phyloP scores from a whole-genome alignment of 176 grass and related monocot species.

The Musa schizocarpa region DNA sequence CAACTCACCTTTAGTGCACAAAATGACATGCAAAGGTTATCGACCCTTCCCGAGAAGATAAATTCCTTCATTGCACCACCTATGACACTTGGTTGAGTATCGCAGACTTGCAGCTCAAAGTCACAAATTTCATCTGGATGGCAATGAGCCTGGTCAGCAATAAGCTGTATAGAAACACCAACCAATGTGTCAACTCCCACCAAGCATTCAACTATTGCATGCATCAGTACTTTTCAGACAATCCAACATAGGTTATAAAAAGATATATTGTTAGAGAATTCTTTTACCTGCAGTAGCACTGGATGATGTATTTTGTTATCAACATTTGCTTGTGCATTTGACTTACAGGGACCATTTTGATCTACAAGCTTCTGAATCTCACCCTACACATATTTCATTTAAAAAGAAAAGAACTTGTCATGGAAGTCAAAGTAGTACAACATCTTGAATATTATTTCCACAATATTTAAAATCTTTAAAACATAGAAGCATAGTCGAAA shows the following conservation, averaged over 20 bases:
- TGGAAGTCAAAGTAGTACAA: no score
- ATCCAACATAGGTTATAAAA: background rate
- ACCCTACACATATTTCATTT: constrained; percentile 20
- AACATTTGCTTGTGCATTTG: constrained; percentile 34
- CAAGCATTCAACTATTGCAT: constrained; percentile 6
- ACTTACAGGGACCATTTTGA: constrained; percentile 40
- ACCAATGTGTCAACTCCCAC: background rate
- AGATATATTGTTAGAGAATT: background rate
- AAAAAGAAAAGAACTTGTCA: constrained; percentile 15
- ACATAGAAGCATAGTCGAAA: no score
- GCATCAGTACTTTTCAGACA: background rate
- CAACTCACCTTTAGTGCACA: constrained; percentile 66
- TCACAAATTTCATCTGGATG: constrained; percentile 74
- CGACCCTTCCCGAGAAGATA: constrained; percentile 94
- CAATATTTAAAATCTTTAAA: no score
- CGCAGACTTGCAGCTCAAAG: constrained; percentile 90
- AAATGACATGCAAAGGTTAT: constrained; percentile 99
- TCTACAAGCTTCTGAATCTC: constrained; percentile 60
- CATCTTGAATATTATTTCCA: no score
- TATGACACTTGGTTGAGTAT: constrained; percentile 80
- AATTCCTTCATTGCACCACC: constrained; percentile 90
- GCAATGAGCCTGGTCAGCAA: constrained; percentile 67
- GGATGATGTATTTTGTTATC: constrained; percentile 59
- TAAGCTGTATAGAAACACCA: constrained; percentile 45
- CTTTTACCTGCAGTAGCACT: constrained; percentile 59